Evolutionary conservation across 2,329 filamentous ascomycete genomes (phyloP).

Genomic region (Colletotrichum graminicola): DNA sequence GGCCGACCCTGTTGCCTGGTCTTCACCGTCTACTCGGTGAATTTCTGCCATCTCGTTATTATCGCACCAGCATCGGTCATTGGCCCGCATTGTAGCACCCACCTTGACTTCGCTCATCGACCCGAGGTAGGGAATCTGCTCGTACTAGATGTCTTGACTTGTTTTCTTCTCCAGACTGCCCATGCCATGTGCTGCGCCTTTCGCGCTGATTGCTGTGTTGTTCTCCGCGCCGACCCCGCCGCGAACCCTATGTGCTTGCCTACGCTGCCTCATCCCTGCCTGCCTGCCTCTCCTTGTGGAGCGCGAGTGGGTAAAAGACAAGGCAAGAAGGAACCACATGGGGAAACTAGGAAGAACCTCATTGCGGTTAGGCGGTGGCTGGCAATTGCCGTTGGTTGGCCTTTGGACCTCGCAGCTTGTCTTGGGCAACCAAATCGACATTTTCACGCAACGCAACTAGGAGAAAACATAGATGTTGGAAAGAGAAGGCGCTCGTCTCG

Average conservation of each 20-base stretch:
- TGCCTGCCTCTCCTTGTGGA: constrained; percentile 11
- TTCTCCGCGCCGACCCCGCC: constrained; percentile 18
- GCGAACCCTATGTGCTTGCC: constrained; percentile 26
- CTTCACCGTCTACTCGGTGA: constrained; percentile 3
- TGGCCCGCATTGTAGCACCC: neutral
- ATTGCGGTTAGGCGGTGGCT: constrained; percentile 11
- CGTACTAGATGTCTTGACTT: neutral
- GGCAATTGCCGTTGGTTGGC: neutral
- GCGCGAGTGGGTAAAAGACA: neutral
- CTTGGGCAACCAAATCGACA: neutral
- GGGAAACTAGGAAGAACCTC: neutral
- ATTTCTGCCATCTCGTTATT: neutral
- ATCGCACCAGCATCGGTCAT: neutral
- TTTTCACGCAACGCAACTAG: neutral
- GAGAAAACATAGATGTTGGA: neutral
- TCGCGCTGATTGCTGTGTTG: no score
- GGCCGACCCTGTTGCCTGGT: constrained; percentile 29
- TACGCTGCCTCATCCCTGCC: neutral
- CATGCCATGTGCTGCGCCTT: neutral
- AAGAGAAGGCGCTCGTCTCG: neutral
- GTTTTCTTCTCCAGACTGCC: neutral
- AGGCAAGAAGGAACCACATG: constrained; percentile 13
- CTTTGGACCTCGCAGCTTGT: neutral
- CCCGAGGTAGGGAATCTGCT: no score
- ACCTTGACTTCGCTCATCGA: neutral